A percentile compares a stretch with the other conserved stretches of the same genome.
phyloP scores from a whole-genome alignment of 768 basidiomycete species.

The Leccinum uliginosum region DNA sequence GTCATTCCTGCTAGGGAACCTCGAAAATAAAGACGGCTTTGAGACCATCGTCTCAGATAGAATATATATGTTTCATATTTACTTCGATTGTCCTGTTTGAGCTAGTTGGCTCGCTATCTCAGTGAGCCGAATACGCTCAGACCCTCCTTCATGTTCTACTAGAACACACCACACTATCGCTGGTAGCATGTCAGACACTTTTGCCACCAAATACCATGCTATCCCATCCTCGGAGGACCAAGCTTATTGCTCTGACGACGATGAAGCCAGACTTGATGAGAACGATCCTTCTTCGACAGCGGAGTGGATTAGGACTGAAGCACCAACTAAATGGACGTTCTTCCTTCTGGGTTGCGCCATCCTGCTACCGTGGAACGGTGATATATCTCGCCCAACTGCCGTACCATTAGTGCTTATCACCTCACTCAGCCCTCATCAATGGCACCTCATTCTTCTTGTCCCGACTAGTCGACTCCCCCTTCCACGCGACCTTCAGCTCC shows the following conservation, averaged over 20 bases:
- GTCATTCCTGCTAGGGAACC: slow-evolving; percentile 39
- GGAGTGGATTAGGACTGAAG: slow-evolving; percentile 30
- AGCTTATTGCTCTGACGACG: background rate
- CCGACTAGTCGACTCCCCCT: slow-evolving; percentile 55
- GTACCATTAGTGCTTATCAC: slow-evolving; percentile 1
- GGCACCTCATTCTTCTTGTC: slow-evolving; percentile 79
- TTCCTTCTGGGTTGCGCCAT: slow-evolving; percentile 76
- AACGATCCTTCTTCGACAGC: slow-evolving; percentile 20
- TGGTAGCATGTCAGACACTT: slow-evolving; percentile 9
- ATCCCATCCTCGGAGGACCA: slow-evolving; percentile 21
- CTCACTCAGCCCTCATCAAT: slow-evolving; percentile 71
- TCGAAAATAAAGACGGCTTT: slow-evolving; percentile 5
- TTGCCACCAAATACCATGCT: slow-evolving; percentile 11
- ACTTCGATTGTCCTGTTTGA: background rate
- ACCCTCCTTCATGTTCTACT: background rate
- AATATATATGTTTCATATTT: background rate
- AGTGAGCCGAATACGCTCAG: background rate
- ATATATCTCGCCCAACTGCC: slow-evolving; percentile 14
- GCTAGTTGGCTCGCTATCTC: background rate
- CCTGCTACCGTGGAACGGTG: slow-evolving; percentile 89
- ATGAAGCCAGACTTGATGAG: background rate
- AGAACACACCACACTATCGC: background rate
- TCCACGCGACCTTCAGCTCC: slow-evolving; percentile 58
- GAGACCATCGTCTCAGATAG: background rate
- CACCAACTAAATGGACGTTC: slow-evolving; percentile 56